Percentiles rank a stretch among this genome's conserved stretches.
These are phyloP conservation scores for Bipolaris bicolor DNA, from an alignment of 2,329 filamentous ascomycete genomes.

Conservation along the genomic window DNA sequence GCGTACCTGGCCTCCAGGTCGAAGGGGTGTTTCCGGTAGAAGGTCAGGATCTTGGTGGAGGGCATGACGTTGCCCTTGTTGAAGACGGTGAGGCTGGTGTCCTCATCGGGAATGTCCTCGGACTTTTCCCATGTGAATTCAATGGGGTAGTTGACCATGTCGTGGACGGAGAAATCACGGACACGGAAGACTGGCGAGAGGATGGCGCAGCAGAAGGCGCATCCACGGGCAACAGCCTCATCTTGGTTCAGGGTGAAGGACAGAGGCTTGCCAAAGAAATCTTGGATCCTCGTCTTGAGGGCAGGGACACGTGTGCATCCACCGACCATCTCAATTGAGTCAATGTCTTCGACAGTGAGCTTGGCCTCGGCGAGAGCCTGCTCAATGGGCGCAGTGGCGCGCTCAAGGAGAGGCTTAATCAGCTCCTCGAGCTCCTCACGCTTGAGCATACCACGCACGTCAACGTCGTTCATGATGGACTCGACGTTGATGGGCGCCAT, in stretches of 20 bases:
- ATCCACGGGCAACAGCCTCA: constrained; percentile 93
- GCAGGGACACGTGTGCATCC: constrained; percentile 92
- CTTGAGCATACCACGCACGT: constrained; percentile 87
- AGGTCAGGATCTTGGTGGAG: constrained; percentile 98
- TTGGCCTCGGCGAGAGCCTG: constrained; percentile 94
- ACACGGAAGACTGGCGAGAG: constrained; percentile 98
- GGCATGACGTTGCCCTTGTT: constrained; percentile 96
- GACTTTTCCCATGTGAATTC: constrained; percentile 99
- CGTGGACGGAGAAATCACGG: constrained; percentile 95
- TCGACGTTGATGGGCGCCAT: constrained; percentile 94
- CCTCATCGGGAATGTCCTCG: constrained; percentile 96
- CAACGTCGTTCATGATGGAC: constrained; percentile 97
- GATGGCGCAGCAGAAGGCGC: constrained; percentile 96
- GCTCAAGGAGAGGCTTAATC: constrained; percentile 80
- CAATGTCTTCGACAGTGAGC: constrained; percentile 89
- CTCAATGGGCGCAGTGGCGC: constrained; percentile 77
- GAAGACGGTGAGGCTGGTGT: constrained; percentile 96
- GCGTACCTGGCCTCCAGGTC: constrained; percentile 94
- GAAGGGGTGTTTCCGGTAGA: constrained; percentile 98
- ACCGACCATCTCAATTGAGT: constrained; percentile 90
- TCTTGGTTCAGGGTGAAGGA: constrained; percentile 99
- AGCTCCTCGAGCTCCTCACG: constrained; percentile 93
- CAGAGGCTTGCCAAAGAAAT: constrained; percentile 87
- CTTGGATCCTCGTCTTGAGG: constrained; percentile 86
- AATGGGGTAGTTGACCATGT: constrained; percentile 97